Percentiles rank a stretch among this genome's conserved stretches.
These are phyloP conservation scores for Peronosclerospora sorghi DNA, from an alignment of 352 stramenopile species.

Conservation along the genomic window DNA sequence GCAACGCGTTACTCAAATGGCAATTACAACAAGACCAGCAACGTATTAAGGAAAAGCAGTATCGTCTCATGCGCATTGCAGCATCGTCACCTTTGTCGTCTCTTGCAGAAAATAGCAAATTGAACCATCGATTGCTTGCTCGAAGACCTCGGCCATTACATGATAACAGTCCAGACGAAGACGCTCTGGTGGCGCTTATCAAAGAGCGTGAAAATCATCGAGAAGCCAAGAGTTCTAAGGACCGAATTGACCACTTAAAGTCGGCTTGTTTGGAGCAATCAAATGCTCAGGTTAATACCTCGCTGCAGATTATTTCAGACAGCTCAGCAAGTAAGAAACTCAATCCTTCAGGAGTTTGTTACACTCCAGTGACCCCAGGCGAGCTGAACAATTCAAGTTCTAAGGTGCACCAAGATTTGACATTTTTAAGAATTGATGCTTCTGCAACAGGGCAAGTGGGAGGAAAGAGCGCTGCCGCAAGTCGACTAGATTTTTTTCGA, in stretches of 20 bases:
- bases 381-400: conserved; percentile 9
- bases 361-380: conserved; percentile 21
- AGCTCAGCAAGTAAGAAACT: conserved; percentile 12
- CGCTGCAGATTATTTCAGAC: conserved; percentile 3
- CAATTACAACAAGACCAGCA: conserved; percentile 16
- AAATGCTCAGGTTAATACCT: conserved; percentile 1
- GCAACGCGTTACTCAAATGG: conserved; percentile 23
- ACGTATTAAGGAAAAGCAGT: conserved; percentile 10
- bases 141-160: conserved; percentile 2
- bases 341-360: conserved; percentile 23
- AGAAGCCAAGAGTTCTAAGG: conserved; percentile 9
- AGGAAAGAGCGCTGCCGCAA: not conserved
- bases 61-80: conserved; percentile 14
- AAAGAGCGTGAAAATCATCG: conserved; percentile 21
- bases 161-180: conserved; percentile 21
- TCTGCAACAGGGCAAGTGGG: conserved; percentile 5
- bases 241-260: conserved; percentile 4
- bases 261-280: conserved; percentile 7
- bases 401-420: conserved; percentile 11
- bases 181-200: conserved; percentile 31
- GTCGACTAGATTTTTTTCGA: not conserved
- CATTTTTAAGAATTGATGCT: conserved; percentile 15
- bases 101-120: conserved; percentile 3
- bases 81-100: conserved; percentile 6
- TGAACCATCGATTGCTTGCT: conserved; percentile 1